phyloP scores from a whole-genome alignment of 2,329 filamentous ascomycete species.

The Aspergillus tubingensis region DNA sequence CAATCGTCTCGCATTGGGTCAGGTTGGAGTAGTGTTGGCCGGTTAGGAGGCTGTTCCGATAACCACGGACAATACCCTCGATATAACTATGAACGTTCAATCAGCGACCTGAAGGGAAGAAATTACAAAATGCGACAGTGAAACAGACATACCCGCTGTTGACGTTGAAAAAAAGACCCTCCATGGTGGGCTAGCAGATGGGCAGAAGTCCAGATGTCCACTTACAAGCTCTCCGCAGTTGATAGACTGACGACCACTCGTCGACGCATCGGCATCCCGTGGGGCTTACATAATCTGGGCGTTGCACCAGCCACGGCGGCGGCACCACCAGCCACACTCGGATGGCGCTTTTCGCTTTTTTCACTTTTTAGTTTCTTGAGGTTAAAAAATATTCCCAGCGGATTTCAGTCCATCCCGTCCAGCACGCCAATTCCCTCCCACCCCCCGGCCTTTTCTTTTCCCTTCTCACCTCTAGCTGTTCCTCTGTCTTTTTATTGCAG shows the following conservation, averaged over 20 bases:
- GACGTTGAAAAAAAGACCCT: conserved; percentile 91
- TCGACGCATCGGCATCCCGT: conserved; percentile 16
- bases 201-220: conserved; percentile 18
- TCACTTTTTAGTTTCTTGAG: conserved; percentile 35
- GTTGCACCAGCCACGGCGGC: conserved; percentile 17
- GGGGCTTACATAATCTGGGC: neutral
- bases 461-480: conserved; percentile 25
- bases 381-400: conserved; percentile 40
- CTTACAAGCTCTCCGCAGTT: conserved; percentile 11
- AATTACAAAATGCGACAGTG: neutral
- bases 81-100: conserved; percentile 68
- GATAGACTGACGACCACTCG: conserved; percentile 3
- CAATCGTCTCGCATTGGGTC: conserved; percentile 96
- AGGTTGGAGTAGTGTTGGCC: conserved; percentile 90
- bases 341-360: conserved; percentile 32
- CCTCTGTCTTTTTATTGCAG: conserved; percentile 21
- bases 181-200: conserved; percentile 59
- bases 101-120: conserved; percentile 9
- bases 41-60: conserved; percentile 90
- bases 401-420: conserved; percentile 20
- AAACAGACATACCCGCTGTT: conserved; percentile 72
- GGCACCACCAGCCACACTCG: conserved; percentile 31
- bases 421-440: conserved; percentile 26
- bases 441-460: conserved; percentile 26
- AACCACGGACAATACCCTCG: conserved; percentile 95